phyloP scores from a whole-genome alignment of 805 yeast genomes.

The Metschnikowia noctiluminum region DNA sequence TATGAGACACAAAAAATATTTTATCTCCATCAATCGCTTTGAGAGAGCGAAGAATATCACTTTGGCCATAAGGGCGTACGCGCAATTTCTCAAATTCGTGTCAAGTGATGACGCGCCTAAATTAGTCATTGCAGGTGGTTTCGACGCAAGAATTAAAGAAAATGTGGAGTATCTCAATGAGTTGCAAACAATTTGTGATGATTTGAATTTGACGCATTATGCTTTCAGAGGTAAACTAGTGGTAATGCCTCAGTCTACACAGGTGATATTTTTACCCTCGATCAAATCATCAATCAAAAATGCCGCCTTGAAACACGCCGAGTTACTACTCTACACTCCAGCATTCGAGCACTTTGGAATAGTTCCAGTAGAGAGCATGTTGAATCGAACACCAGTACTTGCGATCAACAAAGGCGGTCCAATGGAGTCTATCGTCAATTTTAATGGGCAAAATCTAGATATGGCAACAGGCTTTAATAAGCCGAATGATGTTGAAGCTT shows the following conservation, averaged over 20 bases:
- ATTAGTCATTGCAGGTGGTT: slow-evolving; percentile 87
- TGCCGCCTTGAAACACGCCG: slow-evolving; percentile 55
- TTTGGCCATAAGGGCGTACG: slow-evolving; percentile 71
- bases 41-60: slow-evolving; percentile 82
- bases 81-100: slow-evolving; percentile 34
- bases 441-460: slow-evolving; percentile 22
- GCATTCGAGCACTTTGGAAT: slow-evolving; percentile 93
- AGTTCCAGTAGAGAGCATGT: slow-evolving; percentile 95
- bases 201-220: slow-evolving; percentile 41
- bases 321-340: slow-evolving; percentile 81
- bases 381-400: slow-evolving; percentile 73
- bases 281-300: slow-evolving; percentile 63
- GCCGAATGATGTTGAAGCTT: slow-evolving; percentile 40
- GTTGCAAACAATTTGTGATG: slow-evolving; percentile 48
- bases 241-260: slow-evolving; percentile 32
- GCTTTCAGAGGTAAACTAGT: slow-evolving; percentile 44
- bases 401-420: slow-evolving; percentile 95
- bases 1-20: slow-evolving; percentile 37
- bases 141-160: slow-evolving; percentile 70
- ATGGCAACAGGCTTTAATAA: slow-evolving; percentile 63
- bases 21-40: slow-evolving; percentile 82
- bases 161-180: slow-evolving; percentile 70
- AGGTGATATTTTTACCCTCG: slow-evolving; percentile 78
- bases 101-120: slow-evolving; percentile 36
- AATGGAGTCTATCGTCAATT: slow-evolving; percentile 61